Base-by-base conservation (phyloP, 2,329 filamentous ascomycete genomes). In the Neonectria hederae region DNA sequence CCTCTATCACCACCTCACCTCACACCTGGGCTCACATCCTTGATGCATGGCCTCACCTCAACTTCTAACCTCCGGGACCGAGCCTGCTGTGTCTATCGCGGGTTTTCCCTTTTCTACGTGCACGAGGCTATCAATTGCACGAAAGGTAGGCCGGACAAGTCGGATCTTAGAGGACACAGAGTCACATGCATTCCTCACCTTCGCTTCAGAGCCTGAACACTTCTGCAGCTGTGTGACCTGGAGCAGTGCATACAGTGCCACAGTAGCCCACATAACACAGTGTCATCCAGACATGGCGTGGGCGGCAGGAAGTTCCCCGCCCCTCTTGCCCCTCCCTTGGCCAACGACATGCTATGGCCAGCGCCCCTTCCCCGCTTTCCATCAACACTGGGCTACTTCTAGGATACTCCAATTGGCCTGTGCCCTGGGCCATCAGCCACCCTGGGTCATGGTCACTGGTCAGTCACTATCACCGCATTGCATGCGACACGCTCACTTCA, bases 381-480 rank as follows among this genome's bases (percentile, higher is more conserved):
- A 51, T 56, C 52, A 10, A 54, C 43, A 48, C 59, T 54, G 53
- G 63, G 59, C 54, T 67, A 45, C 61, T 28, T 38, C 53, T 52
- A 48, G 62, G 57, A 53, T 66, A 48, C 59, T 38, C 42, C 54
- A 54, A 54, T 43, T 72, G 67, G 68, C 3, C 69, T 57, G 64
- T 70, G 67, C 65, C 13, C 43, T n/a, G 21, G 62, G 58, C 54
- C 64, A 66, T 63, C 66, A 66, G 65, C 63, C 62, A 66, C 55
- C 48, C 54, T 40, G 40, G 42, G 56, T 46, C 52, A 54, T 58
- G 46, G 22, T 45, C 57, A 43, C 66, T 69, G 61, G 63, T 63
- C 56, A 32, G 54, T 65, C 63, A 70, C 70, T 67, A 72, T 72
- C 65, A 69, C 65, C 56, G 54, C 65, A 58, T 67, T 71, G 59